Evolutionary conservation across 768 basidiomycete genomes (phyloP).

Genomic region (Xerocomus potaroensis): DNA sequence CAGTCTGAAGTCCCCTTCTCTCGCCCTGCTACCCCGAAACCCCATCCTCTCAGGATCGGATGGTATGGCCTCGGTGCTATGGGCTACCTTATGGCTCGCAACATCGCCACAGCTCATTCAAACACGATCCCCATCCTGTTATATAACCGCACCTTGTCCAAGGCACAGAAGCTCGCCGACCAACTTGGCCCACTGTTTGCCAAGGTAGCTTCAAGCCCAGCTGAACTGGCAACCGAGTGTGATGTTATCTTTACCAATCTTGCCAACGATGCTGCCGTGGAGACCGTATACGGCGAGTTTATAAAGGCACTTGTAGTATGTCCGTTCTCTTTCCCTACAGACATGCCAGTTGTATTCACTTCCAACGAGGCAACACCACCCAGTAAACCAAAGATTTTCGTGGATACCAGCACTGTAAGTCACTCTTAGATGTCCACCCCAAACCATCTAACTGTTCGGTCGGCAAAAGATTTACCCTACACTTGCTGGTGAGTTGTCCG

Average conservation of each 20-base stretch:
- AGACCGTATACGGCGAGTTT: constrained; percentile 57
- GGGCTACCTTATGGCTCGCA: constrained; percentile 74
- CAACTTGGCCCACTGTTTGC: constrained; percentile 52
- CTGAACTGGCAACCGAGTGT: constrained; percentile 59
- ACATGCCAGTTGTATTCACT: constrained; percentile 3
- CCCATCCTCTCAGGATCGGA: constrained; percentile 40
- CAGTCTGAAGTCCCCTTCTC: constrained; percentile 54
- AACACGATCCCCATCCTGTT: constrained; percentile 55
- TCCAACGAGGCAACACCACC: constrained; percentile 36
- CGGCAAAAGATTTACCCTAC: constrained; percentile 49
- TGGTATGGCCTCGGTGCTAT: constrained; percentile 55
- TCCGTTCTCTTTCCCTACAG: neutral
- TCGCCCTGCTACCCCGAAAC: constrained; percentile 50
- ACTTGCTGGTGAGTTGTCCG: constrained; percentile 38
- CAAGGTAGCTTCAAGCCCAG: constrained; percentile 50
- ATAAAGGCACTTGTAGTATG: constrained; percentile 54
- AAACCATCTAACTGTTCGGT: constrained; percentile 11
- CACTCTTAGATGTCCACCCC: neutral
- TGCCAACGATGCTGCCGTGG: constrained; percentile 66
- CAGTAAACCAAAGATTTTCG: constrained; percentile 64
- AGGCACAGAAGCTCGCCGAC: constrained; percentile 53
- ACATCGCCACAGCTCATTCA: constrained; percentile 57
- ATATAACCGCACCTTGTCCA: constrained; percentile 69
- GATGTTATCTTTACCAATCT: constrained; percentile 78
- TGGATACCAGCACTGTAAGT: constrained; percentile 80